phyloP scores from a whole-genome alignment of 169 alveolate genomes.

The Miamiensis avidus region DNA sequence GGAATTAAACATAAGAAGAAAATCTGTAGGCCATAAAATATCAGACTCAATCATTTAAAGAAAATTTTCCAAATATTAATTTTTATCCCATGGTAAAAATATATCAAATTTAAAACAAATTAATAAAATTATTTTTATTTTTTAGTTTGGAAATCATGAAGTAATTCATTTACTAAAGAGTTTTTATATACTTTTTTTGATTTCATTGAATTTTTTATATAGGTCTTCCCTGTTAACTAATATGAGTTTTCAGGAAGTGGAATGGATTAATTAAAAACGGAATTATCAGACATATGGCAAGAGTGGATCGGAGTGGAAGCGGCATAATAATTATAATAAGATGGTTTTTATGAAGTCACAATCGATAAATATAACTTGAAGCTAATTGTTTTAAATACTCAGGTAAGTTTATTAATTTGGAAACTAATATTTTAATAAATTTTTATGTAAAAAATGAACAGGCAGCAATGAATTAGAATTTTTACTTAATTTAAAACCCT shows the following conservation, averaged over 20 bases:
- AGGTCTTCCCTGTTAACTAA: not conserved
- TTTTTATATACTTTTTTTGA: too few relatives aligned
- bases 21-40: too few relatives aligned
- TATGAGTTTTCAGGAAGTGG: not conserved
- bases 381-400: not conserved
- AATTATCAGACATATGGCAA: not conserved
- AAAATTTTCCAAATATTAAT: not conserved
- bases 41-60: not conserved
- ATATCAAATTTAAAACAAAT: too few relatives aligned
- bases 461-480: slow-evolving; percentile 63
- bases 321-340: not conserved
- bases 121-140: too few relatives aligned
- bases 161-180: too few relatives aligned
- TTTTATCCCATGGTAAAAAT: not conserved
- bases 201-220: too few relatives aligned
- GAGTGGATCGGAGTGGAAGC: not conserved
- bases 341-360: not conserved
- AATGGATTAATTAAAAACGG: too few relatives aligned
- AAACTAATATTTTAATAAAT: too few relatives aligned
- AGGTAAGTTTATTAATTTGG: not conserved
- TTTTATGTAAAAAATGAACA: too few relatives aligned
- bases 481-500: not conserved
- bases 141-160: not conserved
- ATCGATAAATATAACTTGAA: not conserved
- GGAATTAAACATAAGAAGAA: not conserved